Base-by-base conservation (phyloP, 2,329 filamentous ascomycete genomes). In the Microsporum canis region DNA sequence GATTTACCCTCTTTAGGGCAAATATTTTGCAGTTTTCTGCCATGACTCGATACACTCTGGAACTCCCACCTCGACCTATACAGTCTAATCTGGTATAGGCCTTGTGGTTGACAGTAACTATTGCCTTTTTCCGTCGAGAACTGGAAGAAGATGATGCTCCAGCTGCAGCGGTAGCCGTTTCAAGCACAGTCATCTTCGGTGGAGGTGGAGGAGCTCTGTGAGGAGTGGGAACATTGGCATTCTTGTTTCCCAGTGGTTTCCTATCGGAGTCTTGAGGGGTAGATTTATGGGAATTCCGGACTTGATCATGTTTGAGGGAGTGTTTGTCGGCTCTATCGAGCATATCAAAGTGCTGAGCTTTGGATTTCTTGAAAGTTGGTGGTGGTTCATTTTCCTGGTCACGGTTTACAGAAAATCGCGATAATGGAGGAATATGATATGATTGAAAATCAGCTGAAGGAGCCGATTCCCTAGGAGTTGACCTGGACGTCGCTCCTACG, bases 21-120 rank as follows among this genome's bases (percentile, higher is more conserved):
- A 96, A 91, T 74, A 96, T 89, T 72, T 91, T 95, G 69, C 90
- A 91, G 70, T 96, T 97, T 73, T 99, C 94, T 0, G 94, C 92
- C 79, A 95, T 95, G 38, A 99, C 94, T 53, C 91, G 87, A 73
- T 96, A 99, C 1, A 99, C 94, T 70, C 95, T 91, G 57, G 88
- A 91, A 67, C 90, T 96, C 36, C 94, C 94, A 64, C 94, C 94
- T 62, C 91, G 87, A 7, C 94, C 94, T 66, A 99, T 86, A 66
- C 88, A 89, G 71, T 96, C 91, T 64, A 97, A 83, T 55, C 92
- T 83, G 27, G 91, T 94, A 71, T 95, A 99, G 39, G 86, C 83
- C 71, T 95, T 95, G 63, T 90, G 89, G 70, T 99, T 99, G 63
- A 99, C 86, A 55, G 87, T 86, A 62, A 97, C 82, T 62, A 92